phyloP scores from a whole-genome alignment of 768 basidiomycete species.

The Coprinopsis cinerea region DNA sequence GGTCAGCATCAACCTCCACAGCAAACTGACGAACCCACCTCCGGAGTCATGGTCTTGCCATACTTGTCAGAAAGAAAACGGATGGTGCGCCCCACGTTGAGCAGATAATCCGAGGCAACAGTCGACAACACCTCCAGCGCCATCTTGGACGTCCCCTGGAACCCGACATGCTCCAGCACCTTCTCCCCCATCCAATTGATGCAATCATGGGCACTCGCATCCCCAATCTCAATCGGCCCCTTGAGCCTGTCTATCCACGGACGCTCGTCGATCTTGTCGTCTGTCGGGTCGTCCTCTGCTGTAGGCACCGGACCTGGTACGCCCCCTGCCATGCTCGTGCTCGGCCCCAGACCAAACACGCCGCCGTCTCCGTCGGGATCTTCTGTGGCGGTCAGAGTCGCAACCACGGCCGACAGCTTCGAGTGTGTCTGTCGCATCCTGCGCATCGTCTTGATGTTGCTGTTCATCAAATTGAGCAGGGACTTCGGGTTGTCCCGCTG shows the following conservation, averaged over 20 bases:
- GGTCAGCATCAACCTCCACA: not conserved
- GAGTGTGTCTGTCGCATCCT: slow-evolving; percentile 68
- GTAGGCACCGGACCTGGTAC: slow-evolving; percentile 18
- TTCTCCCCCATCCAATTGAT: slow-evolving; percentile 68
- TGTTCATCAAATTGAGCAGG: slow-evolving; percentile 66
- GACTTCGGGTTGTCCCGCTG: slow-evolving; percentile 33
- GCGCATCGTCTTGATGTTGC: slow-evolving; percentile 70
- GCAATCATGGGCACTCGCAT: slow-evolving; percentile 55
- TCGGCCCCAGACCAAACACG: slow-evolving; percentile 18
- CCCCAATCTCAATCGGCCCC: slow-evolving; percentile 50
- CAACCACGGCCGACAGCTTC: slow-evolving; percentile 57
- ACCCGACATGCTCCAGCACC: slow-evolving; percentile 85
- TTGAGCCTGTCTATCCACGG: slow-evolving; percentile 41
- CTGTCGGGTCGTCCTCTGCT: slow-evolving; percentile 31
- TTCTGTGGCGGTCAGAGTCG: slow-evolving; percentile 24
- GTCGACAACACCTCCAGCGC: slow-evolving; percentile 74
- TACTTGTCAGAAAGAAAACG: slow-evolving; percentile 79
- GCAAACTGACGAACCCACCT: slow-evolving; percentile 47
- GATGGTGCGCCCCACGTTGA: slow-evolving; percentile 84
- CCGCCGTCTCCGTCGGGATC: slow-evolving; percentile 33
- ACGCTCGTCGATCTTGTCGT: slow-evolving; percentile 52
- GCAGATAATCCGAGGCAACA: slow-evolving; percentile 74
- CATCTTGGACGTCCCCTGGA: slow-evolving; percentile 83
- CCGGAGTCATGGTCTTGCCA: slow-evolving; percentile 71
- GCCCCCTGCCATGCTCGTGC: slow-evolving; percentile 18